Conservation (phyloP, 257 asterid genomes). For the Plantago ovata region DNA sequence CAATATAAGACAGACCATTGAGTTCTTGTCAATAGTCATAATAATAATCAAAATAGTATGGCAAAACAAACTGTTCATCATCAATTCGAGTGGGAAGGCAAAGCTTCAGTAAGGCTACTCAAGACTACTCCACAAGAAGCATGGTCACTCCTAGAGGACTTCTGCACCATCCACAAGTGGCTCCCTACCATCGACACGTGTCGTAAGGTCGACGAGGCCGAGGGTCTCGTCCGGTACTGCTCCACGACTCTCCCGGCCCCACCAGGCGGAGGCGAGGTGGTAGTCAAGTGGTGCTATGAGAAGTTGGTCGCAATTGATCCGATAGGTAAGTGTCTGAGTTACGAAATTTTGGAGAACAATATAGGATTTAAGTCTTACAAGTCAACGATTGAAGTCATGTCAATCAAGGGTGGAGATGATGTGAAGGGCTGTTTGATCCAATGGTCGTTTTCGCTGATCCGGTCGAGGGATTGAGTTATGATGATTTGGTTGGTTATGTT, state of each 20-base stretch:
- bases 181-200: constrained; percentile 61
- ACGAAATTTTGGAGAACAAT: constrained; percentile 50
- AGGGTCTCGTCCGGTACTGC: constrained; percentile 51
- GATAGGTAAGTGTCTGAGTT: constrained; percentile 30
- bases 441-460: constrained; percentile 73
- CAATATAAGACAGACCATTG: too few species aligned
- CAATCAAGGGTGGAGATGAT: constrained; percentile 28
- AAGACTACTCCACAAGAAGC: constrained; percentile 34
- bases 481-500: constrained; percentile 30
- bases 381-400: constrained; percentile 35
- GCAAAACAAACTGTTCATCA: too few species aligned
- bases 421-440: constrained; percentile 47
- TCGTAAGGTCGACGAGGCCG: constrained; percentile 33
- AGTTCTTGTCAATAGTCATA: too few species aligned
- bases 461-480: constrained; percentile 44
- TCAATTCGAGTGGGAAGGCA: constrained; percentile 64
- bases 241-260: constrained; percentile 29
- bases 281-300: constrained; percentile 56
- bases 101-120: constrained; percentile 34
- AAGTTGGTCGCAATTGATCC: constrained; percentile 41
- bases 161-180: constrained; percentile 53
- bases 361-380: constrained; percentile 46
- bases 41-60: too few species aligned
- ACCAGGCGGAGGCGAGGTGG: constrained; percentile 18
- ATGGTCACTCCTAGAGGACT: constrained; percentile 67